A percentile compares a stretch with the other conserved stretches of the same genome.
phyloP scores from a whole-genome alignment of 805 yeast genomes.

The Lipomyces sp. region DNA sequence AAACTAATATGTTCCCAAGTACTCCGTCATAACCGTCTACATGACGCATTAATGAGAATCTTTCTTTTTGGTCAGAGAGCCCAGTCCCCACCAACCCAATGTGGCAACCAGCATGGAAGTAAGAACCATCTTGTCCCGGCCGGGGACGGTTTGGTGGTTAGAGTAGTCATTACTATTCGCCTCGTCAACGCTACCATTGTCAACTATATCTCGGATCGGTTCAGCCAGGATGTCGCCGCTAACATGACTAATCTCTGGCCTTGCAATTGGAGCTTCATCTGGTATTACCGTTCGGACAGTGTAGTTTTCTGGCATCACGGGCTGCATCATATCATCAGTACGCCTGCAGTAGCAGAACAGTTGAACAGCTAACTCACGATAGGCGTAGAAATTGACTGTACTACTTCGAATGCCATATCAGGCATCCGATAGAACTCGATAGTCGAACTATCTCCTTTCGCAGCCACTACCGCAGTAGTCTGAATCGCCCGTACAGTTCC shows the following conservation, averaged over 20 bases:
- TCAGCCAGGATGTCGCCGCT: conserved; percentile 39
- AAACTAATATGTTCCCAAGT: background rate
- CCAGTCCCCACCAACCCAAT: conserved; percentile 47
- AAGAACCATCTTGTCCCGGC: conserved; percentile 45
- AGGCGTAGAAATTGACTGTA: background rate
- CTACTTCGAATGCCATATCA: conserved; percentile 8
- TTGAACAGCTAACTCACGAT: background rate
- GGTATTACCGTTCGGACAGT: conserved; percentile 29
- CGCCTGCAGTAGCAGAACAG: background rate
- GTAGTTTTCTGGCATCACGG: conserved; percentile 27
- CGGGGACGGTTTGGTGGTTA: conserved; percentile 30
- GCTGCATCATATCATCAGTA: conserved; percentile 36
- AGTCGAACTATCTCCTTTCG: conserved; percentile 46
- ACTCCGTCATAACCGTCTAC: background rate
- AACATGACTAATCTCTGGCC: conserved; percentile 34
- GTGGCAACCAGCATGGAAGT: conserved; percentile 44
- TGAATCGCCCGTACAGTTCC: conserved; percentile 18
- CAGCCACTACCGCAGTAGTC: conserved; percentile 36
- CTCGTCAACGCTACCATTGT: conserved; percentile 27
- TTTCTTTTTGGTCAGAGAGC: conserved; percentile 30
- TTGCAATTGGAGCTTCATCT: conserved; percentile 38
- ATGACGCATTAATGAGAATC: background rate
- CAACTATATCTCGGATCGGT: conserved; percentile 41
- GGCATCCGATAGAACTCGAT: conserved; percentile 48
- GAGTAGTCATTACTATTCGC: conserved; percentile 28